Evolutionary conservation across 345 rosid genomes (phyloP).

Genomic region (Populus tremula): DNA sequence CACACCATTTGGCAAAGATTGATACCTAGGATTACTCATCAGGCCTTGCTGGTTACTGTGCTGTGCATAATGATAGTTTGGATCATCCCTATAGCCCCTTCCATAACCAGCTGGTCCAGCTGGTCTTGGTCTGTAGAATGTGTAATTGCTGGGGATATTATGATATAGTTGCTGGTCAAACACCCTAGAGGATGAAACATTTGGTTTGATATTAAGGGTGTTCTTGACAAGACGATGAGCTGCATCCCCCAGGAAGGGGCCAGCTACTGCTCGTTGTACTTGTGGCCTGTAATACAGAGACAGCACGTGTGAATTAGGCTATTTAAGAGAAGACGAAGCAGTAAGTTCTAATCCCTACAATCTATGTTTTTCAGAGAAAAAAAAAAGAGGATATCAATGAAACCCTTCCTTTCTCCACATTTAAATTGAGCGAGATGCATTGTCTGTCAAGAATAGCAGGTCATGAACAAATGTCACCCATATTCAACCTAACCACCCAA

Average conservation of each 20-base stretch:
- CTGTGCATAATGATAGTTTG: conserved; percentile 42
- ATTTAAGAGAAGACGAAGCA: background rate
- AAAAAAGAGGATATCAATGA: background rate
- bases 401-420: background rate
- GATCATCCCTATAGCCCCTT: conserved; percentile 46
- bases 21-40: conserved; percentile 41
- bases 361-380: background rate
- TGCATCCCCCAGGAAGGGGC: conserved; percentile 78
- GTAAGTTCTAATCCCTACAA: background rate
- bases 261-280: conserved; percentile 76
- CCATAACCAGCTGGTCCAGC: conserved; percentile 55
- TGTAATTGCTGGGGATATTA: conserved; percentile 42
- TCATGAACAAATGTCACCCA: background rate
- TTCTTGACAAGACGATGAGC: conserved; percentile 96
- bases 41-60: conserved; percentile 41
- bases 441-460: background rate
- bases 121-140: conserved; percentile 45
- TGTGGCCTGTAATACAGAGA: conserved; percentile 56
- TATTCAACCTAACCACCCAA: background rate
- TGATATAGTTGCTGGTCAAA: conserved; percentile 45
- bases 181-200: conserved; percentile 47
- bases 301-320: background rate
- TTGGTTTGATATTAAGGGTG: conserved; percentile 70
- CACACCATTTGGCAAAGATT: conserved; percentile 38
- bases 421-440: background rate